Evolutionary conservation across 257 asterid species (phyloP).

Genomic region (Salvia hispanica): DNA sequence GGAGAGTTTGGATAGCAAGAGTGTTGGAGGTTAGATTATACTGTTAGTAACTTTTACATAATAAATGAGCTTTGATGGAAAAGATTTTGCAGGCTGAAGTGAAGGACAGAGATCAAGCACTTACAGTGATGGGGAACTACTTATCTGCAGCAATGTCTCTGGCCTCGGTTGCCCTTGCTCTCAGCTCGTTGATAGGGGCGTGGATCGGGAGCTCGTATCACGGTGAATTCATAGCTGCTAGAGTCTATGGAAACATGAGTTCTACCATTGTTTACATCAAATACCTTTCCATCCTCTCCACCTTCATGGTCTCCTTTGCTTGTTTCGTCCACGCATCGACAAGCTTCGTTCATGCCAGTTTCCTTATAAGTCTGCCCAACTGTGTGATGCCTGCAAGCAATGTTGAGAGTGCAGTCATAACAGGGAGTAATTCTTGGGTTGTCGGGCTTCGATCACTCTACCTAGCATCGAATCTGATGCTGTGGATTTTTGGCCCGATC

Average conservation of each 20-base stretch:
- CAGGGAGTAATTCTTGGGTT: constrained; percentile 55
- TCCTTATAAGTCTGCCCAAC: constrained; percentile 54
- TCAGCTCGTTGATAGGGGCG: constrained; percentile 54
- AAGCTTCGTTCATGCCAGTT: constrained; percentile 49
- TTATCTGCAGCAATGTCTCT: constrained; percentile 52
- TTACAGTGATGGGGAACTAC: constrained; percentile 40
- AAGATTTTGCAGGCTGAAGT: constrained; percentile 37
- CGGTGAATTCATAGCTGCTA: constrained; percentile 32
- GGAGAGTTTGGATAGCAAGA: constrained; percentile 61
- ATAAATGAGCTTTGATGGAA: background rate
- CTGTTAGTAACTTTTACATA: background rate
- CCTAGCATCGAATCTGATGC: constrained; percentile 48
- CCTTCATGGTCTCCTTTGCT: constrained; percentile 51
- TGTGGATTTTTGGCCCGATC: constrained; percentile 63
- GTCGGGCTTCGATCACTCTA: constrained; percentile 53
- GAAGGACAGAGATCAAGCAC: constrained; percentile 50
- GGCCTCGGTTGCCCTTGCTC: constrained; percentile 48
- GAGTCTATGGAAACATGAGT: constrained; percentile 50
- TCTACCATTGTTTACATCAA: constrained; percentile 39
- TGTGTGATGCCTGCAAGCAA: constrained; percentile 39
- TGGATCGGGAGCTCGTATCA: constrained; percentile 52
- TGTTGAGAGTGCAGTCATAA: constrained; percentile 45
- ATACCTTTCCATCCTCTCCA: constrained; percentile 40
- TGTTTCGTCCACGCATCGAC: constrained; percentile 53
- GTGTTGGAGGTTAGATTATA: constrained; percentile 49